Evolutionary conservation across 2,329 filamentous ascomycete genomes (phyloP).

Genomic region (Emmonsia crescens): DNA sequence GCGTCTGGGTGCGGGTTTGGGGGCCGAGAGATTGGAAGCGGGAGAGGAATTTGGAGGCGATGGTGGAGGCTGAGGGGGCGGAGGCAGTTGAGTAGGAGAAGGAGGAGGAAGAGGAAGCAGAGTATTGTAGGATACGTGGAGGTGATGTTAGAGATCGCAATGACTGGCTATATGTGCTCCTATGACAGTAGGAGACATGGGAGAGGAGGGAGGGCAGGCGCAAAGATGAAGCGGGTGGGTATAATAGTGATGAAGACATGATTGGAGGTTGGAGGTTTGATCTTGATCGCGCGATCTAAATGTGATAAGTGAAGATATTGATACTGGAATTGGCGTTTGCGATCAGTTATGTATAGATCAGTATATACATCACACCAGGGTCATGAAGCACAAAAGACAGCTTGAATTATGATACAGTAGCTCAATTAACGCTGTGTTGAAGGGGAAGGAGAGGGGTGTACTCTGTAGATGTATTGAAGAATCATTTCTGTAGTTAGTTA

Average conservation of each 20-base stretch:
- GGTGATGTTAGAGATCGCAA: background rate
- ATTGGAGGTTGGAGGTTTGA: background rate
- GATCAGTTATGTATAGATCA: too few relatives aligned
- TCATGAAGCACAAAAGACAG: too few relatives aligned
- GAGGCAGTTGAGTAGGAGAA: background rate
- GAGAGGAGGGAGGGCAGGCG: background rate
- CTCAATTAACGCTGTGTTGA: too few relatives aligned
- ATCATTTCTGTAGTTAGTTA: too few relatives aligned
- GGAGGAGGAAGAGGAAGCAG: background rate
- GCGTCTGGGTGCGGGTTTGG: slow-evolving; percentile 38
- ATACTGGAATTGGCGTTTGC: too few relatives aligned
- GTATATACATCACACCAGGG: too few relatives aligned
- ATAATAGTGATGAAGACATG: background rate
- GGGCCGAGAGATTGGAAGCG: slow-evolving; percentile 34
- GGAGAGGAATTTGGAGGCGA: slow-evolving; percentile 32
- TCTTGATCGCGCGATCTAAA: background rate
- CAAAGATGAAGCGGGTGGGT: background rate
- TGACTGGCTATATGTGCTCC: background rate
- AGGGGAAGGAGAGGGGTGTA: too few relatives aligned
- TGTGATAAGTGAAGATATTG: background rate
- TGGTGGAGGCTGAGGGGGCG: slow-evolving; percentile 19
- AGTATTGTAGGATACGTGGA: background rate
- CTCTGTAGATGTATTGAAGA: too few relatives aligned
- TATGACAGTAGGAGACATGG: background rate
- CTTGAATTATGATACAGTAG: too few relatives aligned